phyloP scores from a whole-genome alignment of 2,329 filamentous ascomycete genomes.

The Cytospora paraplurivora region DNA sequence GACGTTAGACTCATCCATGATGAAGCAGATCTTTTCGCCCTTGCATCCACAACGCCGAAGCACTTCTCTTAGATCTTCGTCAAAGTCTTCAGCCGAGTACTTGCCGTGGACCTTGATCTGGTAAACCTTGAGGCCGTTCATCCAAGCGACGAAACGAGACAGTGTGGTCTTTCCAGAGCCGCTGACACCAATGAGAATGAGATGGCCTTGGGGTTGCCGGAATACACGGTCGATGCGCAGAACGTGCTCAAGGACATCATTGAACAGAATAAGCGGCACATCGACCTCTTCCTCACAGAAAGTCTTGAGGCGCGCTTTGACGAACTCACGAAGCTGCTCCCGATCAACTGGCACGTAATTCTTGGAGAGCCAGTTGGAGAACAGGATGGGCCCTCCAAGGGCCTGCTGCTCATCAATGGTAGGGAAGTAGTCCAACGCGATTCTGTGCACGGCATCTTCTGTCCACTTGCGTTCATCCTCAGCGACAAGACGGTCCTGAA shows the following conservation, averaged over 20 bases:
- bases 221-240: constrained; percentile 98
- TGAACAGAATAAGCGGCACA: constrained; percentile 97
- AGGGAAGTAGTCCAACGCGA: constrained; percentile 90
- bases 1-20: constrained; percentile 99
- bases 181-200: constrained; percentile 98
- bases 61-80: constrained; percentile 94
- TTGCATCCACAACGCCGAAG: constrained; percentile 93
- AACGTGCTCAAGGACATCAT: constrained; percentile 97
- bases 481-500: constrained; percentile 93
- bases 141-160: constrained; percentile 98
- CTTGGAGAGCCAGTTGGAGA: constrained; percentile 99
- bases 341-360: constrained; percentile 97
- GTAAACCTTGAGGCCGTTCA: constrained; percentile 98
- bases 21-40: constrained; percentile 99
- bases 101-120: constrained; percentile 99
- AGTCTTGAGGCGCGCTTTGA: constrained; percentile 93
- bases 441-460: constrained; percentile 79
- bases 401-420: constrained; percentile 91
- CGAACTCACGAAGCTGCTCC: constrained; percentile 92
- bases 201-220: constrained; percentile 94
- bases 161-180: constrained; percentile 98
- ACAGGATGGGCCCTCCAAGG: constrained; percentile 89
- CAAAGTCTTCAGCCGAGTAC: constrained; percentile 97
- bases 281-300: constrained; percentile 99
- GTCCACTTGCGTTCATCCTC: constrained; percentile 97